These are phyloP conservation scores for Arxiozyma slooffiae DNA, from an alignment of 1,139 yeast genomes.

Conservation along the genomic window DNA sequence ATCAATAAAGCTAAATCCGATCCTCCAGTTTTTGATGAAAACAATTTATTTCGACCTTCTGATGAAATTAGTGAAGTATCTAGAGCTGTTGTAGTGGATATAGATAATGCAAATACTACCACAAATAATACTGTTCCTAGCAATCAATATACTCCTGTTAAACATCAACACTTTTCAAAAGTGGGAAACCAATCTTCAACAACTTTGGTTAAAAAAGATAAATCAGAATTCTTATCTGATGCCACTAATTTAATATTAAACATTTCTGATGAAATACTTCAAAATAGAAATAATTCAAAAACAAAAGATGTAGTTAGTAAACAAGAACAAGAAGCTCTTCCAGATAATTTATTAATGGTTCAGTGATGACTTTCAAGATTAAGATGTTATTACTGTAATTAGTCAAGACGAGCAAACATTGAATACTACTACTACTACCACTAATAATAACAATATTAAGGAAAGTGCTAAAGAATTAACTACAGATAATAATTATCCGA, in stretches of 20 bases:
- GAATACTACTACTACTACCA: too few species aligned
- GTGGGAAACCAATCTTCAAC: neutral
- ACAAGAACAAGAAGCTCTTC: constrained; percentile 33
- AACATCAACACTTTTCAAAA: constrained; percentile 2
- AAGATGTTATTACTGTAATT: constrained; percentile 15
- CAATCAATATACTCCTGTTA: neutral
- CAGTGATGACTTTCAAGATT: constrained; percentile 47
- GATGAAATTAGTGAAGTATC: constrained; percentile 29
- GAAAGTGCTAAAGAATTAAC: neutral
- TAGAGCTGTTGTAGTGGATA: constrained; percentile 24
- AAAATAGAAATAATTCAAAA: too few species aligned
- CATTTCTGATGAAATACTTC: neutral
- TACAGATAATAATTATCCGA: constrained; percentile 9
- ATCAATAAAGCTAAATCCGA: constrained; percentile 39
- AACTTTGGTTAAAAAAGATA: neutral
- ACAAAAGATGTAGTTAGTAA: constrained; percentile 3
- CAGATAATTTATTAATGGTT: constrained; percentile 59
- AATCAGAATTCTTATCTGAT: neutral
- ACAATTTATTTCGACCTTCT: constrained; percentile 34
- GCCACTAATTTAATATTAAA: neutral
- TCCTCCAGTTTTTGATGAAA: constrained; percentile 46
- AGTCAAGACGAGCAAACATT: neutral
- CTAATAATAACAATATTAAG: constrained; percentile 1
- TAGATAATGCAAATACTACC: constrained; percentile 7
- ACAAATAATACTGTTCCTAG: neutral